Evolutionary conservation across 1,284 basidiomycete genomes (phyloP).

Genomic region (Apiotrichum laibachii): DNA sequence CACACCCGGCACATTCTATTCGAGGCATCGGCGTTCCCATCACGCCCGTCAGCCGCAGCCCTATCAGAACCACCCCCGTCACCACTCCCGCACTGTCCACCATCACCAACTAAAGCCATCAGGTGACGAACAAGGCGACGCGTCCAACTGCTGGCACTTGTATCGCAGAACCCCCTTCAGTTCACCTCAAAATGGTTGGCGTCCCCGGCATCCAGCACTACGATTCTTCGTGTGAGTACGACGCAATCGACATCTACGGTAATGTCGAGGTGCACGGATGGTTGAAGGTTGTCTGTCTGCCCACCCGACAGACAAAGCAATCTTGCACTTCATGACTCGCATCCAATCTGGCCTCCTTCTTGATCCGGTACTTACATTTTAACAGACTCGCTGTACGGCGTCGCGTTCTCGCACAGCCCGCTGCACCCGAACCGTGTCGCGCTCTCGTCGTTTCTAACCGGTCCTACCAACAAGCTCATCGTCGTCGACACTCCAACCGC

Average conservation of each 20-base stretch:
- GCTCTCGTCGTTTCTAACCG: constrained; percentile 41
- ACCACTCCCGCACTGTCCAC: too few species aligned
- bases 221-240: constrained; percentile 29
- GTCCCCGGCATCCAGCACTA: constrained; percentile 28
- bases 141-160: neutral
- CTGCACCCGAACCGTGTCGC: constrained; percentile 43
- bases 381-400: constrained; percentile 48
- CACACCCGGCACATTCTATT: too few species aligned
- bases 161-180: too few species aligned
- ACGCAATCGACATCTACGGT: neutral
- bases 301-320: neutral
- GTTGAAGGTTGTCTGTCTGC: neutral
- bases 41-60: too few species aligned
- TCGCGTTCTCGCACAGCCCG: constrained; percentile 46
- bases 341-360: too few species aligned
- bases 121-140: neutral
- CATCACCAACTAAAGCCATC: too few species aligned
- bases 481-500: constrained; percentile 34
- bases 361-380: constrained; percentile 1
- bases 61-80: too few species aligned
- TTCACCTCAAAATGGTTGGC: constrained; percentile 22
- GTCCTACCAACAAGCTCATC: constrained; percentile 44
- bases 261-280: too few species aligned
- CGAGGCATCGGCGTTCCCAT: too few species aligned
- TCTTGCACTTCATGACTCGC: too few species aligned